A percentile compares a stretch with the other conserved stretches of the same genome.
Evolutionary conservation across 176 grass and related monocot genomes (phyloP).

Genomic region (Calamus simplicifolius): DNA sequence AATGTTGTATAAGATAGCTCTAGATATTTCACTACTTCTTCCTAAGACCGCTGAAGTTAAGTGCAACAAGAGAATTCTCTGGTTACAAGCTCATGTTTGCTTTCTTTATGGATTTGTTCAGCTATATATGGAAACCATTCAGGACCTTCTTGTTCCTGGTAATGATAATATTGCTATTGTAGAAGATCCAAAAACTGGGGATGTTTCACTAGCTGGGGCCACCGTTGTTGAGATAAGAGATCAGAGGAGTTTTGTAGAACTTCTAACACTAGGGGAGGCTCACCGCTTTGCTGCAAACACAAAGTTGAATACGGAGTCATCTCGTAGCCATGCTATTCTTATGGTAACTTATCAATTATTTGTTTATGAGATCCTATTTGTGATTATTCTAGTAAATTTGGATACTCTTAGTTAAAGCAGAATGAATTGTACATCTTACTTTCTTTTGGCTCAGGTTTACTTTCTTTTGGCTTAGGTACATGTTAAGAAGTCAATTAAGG

Average conservation of each 20-base stretch:
- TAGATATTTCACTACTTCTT: too few relatives aligned
- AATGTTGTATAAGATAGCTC: too few relatives aligned
- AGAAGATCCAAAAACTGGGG: conserved; percentile 92
- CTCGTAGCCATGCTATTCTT: conserved; percentile 92
- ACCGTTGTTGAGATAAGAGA: conserved; percentile 88
- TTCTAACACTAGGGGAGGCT: conserved; percentile 86
- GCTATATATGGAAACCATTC: conserved; percentile 99
- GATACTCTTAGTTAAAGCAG: not conserved
- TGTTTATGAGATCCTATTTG: conserved; percentile 11
- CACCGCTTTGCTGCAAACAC: conserved; percentile 94
- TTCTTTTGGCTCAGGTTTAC: conserved; percentile 46
- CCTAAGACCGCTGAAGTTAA: too few relatives aligned
- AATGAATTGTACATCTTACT: not conserved
- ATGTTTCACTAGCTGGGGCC: conserved; percentile 88
- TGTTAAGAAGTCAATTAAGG: conserved; percentile 84
- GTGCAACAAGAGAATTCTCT: too few relatives aligned
- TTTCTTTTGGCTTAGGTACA: conserved; percentile 55
- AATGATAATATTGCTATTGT: conserved; percentile 99
- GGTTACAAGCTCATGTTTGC: too few relatives aligned
- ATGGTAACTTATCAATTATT: conserved; percentile 52
- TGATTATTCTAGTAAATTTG: not conserved
- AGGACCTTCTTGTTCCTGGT: conserved; percentile 91
- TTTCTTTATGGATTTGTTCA: conserved; percentile 29
- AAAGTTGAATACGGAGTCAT: conserved; percentile 95
- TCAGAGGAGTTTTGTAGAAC: conserved; percentile 86